Conservation (phyloP, 768 basidiomycete genomes). For the Hortiboletus flavorubellus region DNA sequence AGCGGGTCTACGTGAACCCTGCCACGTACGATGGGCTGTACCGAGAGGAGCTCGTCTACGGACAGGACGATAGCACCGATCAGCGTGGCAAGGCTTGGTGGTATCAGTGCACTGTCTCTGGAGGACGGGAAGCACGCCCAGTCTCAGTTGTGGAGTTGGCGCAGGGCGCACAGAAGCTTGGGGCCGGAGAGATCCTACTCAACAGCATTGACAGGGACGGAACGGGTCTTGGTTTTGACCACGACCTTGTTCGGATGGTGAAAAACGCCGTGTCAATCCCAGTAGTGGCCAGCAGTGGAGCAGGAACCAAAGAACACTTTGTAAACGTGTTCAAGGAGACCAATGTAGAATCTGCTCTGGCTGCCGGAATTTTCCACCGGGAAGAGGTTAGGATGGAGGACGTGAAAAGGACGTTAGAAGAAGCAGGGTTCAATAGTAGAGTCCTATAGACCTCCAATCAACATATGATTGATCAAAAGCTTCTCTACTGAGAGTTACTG, state of each 20-base stretch:
- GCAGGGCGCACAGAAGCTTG: constrained; percentile 82
- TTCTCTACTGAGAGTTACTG: neutral
- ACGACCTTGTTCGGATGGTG: constrained; percentile 75
- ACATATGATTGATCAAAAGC: neutral
- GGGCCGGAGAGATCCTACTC: constrained; percentile 92
- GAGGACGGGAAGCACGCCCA: constrained; percentile 79
- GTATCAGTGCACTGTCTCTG: constrained; percentile 98
- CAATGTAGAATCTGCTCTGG: constrained; percentile 84
- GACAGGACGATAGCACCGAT: constrained; percentile 41
- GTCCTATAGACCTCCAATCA: constrained; percentile 9
- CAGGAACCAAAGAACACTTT: constrained; percentile 81
- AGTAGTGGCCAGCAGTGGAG: constrained; percentile 93
- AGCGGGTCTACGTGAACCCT: constrained; percentile 73
- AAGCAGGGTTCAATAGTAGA: constrained; percentile 50
- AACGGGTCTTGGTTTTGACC: constrained; percentile 87
- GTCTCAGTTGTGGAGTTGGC: constrained; percentile 92
- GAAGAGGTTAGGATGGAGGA: constrained; percentile 79
- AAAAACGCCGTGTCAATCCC: constrained; percentile 79
- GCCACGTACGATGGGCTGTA: constrained; percentile 65
- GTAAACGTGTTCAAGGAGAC: constrained; percentile 81
- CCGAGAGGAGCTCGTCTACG: constrained; percentile 55
- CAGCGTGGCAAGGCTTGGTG: constrained; percentile 86
- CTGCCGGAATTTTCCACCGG: constrained; percentile 96
- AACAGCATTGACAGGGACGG: constrained; percentile 98
- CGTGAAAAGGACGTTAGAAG: constrained; percentile 62